phyloP scores from a whole-genome alignment of 225 moss, liverwort and hornwort genomes.

The Ulota crispa region DNA sequence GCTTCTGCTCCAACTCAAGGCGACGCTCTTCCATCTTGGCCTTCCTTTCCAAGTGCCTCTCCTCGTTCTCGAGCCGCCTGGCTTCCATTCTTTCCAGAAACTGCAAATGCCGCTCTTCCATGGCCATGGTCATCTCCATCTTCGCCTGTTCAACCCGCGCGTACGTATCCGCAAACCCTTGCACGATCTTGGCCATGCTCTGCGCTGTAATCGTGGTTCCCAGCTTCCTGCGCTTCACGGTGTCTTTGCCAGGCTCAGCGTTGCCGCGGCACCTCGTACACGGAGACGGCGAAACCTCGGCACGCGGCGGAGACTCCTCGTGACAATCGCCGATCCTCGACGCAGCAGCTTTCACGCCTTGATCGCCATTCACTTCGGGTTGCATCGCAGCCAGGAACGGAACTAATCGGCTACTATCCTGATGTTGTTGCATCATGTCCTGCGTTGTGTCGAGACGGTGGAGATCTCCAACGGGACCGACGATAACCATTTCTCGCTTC shows the following conservation, averaged over 20 bases:
- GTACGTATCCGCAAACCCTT: conserved; percentile 55
- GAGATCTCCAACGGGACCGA: conserved; percentile 27
- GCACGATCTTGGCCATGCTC: conserved; percentile 46
- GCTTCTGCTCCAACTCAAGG: conserved; percentile 51
- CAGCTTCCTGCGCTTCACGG: conserved; percentile 47
- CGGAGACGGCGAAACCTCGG: conserved; percentile 39
- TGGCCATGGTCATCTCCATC: conserved; percentile 57
- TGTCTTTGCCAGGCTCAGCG: conserved; percentile 37
- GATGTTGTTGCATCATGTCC: conserved; percentile 41
- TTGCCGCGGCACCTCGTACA: conserved; percentile 34
- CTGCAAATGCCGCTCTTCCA: conserved; percentile 53
- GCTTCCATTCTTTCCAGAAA: conserved; percentile 57
- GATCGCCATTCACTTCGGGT: conserved; percentile 48
- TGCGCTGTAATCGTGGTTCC: conserved; percentile 35
- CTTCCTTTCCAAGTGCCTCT: conserved; percentile 48
- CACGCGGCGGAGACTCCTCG: conserved; percentile 34
- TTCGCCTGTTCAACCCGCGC: conserved; percentile 54
- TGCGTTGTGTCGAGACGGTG: conserved; percentile 26
- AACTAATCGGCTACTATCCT: conserved; percentile 41
- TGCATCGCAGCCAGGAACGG: conserved; percentile 48
- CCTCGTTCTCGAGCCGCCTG: conserved; percentile 52
- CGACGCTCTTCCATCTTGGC: conserved; percentile 46
- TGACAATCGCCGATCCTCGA: conserved; percentile 43
- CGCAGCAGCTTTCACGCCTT: conserved; percentile 35
- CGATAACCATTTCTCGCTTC: conserved; percentile 39